Percentiles rank a stretch among this genome's conserved stretches.
These are phyloP conservation scores for Bathelium albidoporum DNA, from an alignment of 495 filamentous ascomycete genomes.

Conservation along the genomic window DNA sequence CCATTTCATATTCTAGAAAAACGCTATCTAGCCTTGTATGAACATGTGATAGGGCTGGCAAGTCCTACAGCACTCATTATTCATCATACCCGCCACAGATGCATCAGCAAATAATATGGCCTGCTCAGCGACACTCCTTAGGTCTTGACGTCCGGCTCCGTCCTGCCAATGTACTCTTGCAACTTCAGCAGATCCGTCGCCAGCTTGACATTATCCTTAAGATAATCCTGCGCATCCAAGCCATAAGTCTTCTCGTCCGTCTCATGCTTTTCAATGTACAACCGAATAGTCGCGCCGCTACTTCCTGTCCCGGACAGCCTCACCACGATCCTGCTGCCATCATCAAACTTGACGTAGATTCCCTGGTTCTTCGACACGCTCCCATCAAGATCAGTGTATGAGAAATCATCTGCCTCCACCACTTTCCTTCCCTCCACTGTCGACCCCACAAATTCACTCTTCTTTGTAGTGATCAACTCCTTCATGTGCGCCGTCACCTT, in stretches of 20 bases:
- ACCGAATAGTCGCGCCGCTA: slow-evolving; percentile 86
- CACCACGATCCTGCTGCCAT: slow-evolving; percentile 88
- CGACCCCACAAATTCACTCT: slow-evolving; percentile 71
- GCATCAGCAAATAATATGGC: neutral
- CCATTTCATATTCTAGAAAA: neutral
- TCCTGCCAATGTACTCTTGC: slow-evolving; percentile 78
- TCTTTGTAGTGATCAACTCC: slow-evolving; percentile 53
- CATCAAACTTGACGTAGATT: slow-evolving; percentile 87
- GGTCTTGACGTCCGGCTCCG: slow-evolving; percentile 91
- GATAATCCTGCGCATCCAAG: slow-evolving; percentile 82
- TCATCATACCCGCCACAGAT: neutral
- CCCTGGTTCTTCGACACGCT: slow-evolving; percentile 94
- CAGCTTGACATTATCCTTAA: slow-evolving; percentile 76
- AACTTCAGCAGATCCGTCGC: slow-evolving; percentile 77
- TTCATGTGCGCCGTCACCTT: slow-evolving; percentile 72
- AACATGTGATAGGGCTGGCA: neutral
- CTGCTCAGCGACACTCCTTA: slow-evolving; percentile 33
- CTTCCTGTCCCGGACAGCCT: slow-evolving; percentile 89
- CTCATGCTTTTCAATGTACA: slow-evolving; percentile 93
- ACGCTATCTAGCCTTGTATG: neutral
- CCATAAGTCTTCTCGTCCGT: slow-evolving; percentile 62
- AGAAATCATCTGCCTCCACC: slow-evolving; percentile 83
- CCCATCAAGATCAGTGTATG: slow-evolving; percentile 92
- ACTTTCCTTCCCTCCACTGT: slow-evolving; percentile 74
- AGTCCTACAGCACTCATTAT: neutral